A percentile compares a stretch with the other conserved stretches of the same genome.
Conservation (phyloP, 192 early-diverging fungal genomes). For the Rhizophagus clarus region DNA sequence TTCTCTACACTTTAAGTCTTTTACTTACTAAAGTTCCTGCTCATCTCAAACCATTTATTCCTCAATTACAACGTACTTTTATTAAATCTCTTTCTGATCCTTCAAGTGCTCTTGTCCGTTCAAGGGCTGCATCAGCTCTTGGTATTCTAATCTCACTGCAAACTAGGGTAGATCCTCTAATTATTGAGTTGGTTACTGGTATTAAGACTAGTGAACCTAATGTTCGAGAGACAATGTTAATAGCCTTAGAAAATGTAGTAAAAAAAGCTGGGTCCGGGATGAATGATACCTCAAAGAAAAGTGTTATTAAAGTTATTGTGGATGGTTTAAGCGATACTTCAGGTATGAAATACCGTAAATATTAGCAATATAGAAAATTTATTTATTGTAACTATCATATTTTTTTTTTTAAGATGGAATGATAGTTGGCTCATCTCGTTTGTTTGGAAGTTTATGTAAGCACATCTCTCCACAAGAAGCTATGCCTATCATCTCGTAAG, state of each 20-base stretch:
- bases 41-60: conserved; percentile 94
- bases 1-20: conserved; percentile 79
- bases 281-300: conserved; percentile 61
- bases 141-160: conserved; percentile 71
- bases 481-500: conserved; percentile 31
- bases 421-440: conserved; percentile 58
- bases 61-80: conserved; percentile 97
- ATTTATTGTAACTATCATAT: too few relatives aligned
- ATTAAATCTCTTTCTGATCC: conserved; percentile 85
- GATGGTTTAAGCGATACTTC: conserved; percentile 55
- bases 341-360: conserved; percentile 31
- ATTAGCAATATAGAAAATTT: too few relatives aligned
- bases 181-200: conserved; percentile 72
- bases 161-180: conserved; percentile 76
- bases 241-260: conserved; percentile 73
- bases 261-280: conserved; percentile 59
- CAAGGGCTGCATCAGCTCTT: conserved; percentile 79
- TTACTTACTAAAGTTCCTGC: conserved; percentile 84
- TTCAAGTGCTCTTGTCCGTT: conserved; percentile 70
- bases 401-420: conserved; percentile 44
- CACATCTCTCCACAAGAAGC: conserved; percentile 55
- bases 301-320: conserved; percentile 59
- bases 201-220: conserved; percentile 61
- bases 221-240: conserved; percentile 71
- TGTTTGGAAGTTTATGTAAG: conserved; percentile 60